Percentiles rank a stretch among this genome's conserved stretches.
These are phyloP conservation scores for Pyrus bretschneideri DNA, from an alignment of 306 rosid species.

Conservation along the genomic window DNA sequence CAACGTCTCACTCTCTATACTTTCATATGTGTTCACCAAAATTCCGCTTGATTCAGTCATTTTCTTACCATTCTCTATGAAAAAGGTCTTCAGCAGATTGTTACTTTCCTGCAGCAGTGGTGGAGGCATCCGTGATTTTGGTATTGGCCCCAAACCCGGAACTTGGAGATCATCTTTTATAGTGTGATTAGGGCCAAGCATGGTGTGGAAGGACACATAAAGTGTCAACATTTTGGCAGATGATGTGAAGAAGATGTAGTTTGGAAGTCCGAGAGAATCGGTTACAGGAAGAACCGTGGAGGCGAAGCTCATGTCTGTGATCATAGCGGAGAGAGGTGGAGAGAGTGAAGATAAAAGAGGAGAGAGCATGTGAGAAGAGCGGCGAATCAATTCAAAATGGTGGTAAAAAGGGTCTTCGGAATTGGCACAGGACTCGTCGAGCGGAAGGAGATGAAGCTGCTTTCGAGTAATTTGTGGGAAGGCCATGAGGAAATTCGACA, in stretches of 20 bases:
- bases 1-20: slow-evolving; percentile 8
- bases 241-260: slow-evolving; percentile 24
- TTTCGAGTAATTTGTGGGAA: slow-evolving; percentile 19
- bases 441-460: slow-evolving; percentile 22
- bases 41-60: slow-evolving; percentile 18
- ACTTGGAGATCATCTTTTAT: background rate
- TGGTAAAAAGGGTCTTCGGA: slow-evolving; percentile 24
- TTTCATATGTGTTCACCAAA: slow-evolving; percentile 17
- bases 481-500: slow-evolving; percentile 8
- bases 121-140: slow-evolving; percentile 24
- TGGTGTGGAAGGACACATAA: slow-evolving; percentile 14
- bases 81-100: slow-evolving; percentile 10
- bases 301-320: slow-evolving; percentile 26
- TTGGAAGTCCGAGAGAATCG: slow-evolving; percentile 13
- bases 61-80: slow-evolving; percentile 15
- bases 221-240: slow-evolving; percentile 23
- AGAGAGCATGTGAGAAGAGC: slow-evolving; percentile 19
- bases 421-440: slow-evolving; percentile 3
- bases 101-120: slow-evolving; percentile 9
- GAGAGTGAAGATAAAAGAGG: slow-evolving; percentile 18
- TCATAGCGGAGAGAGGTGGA: slow-evolving; percentile 23
- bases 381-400: slow-evolving; percentile 20
- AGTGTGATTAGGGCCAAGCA: background rate
- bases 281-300: slow-evolving; percentile 15
- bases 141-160: slow-evolving; percentile 7